A percentile compares a stretch with the other conserved stretches of the same genome.
Evolutionary conservation across 2,329 filamentous ascomycete species (phyloP).

Genomic region (Arthrobotrys sinensis): DNA sequence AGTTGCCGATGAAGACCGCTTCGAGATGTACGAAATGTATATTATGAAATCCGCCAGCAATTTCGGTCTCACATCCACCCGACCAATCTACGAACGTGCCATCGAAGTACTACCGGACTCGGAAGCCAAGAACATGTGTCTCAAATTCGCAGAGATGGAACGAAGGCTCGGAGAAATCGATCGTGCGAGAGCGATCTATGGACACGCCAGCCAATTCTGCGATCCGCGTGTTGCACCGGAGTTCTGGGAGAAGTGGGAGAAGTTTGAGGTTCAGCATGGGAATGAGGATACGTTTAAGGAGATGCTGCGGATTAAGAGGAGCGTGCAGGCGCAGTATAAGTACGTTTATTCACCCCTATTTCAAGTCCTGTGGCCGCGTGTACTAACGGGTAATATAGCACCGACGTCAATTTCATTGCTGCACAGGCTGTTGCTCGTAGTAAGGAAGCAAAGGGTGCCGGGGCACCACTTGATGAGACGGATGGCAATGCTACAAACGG

Average conservation of each 20-base stretch:
- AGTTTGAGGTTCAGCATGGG: constrained; percentile 96
- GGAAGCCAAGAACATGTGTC: constrained; percentile 97
- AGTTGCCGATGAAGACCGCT: constrained; percentile 92
- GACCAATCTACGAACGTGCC: constrained; percentile 95
- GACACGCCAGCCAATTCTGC: constrained; percentile 96
- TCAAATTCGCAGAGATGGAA: constrained; percentile 99
- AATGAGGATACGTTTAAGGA: constrained; percentile 99
- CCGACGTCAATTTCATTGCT: constrained; percentile 98
- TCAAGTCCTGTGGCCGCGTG: background rate
- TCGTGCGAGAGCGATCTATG: constrained; percentile 93
- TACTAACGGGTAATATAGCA: constrained; percentile 71
- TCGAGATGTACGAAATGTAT: constrained; percentile 99
- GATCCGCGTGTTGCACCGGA: constrained; percentile 89
- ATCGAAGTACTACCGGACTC: constrained; percentile 92
- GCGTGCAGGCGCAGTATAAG: constrained; percentile 98
- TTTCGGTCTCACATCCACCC: constrained; percentile 93
- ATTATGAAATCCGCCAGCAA: constrained; percentile 99
- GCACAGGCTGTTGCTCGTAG: constrained; percentile 90
- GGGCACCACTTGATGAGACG: constrained; percentile 69
- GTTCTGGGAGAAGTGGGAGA: constrained; percentile 98
- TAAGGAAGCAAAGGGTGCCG: constrained; percentile 74
- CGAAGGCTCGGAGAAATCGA: constrained; percentile 92
- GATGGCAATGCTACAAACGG: constrained; percentile 70
- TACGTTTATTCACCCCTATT: constrained; percentile 67
- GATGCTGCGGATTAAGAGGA: constrained; percentile 97